Percentiles rank a stretch among this genome's conserved stretches.
Evolutionary conservation across 768 basidiomycete genomes (phyloP).

Genomic region (Tricholoma hemisulphureum): DNA sequence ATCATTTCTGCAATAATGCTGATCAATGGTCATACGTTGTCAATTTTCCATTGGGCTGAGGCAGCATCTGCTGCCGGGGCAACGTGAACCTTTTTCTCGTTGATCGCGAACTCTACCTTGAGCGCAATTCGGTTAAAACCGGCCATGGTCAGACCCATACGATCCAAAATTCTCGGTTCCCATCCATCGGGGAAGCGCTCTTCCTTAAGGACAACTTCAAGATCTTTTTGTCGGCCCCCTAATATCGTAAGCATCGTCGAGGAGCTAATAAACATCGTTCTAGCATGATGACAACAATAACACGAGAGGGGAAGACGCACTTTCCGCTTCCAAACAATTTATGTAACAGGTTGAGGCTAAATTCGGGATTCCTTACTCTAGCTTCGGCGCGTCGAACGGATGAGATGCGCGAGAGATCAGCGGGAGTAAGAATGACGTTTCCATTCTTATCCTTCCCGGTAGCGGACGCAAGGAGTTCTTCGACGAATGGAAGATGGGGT

Average conservation of each 20-base stretch:
- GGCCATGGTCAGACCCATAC: constrained; percentile 50
- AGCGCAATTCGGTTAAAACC: background rate
- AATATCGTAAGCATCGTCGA: constrained; percentile 61
- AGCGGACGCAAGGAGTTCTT: constrained; percentile 52
- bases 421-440: constrained; percentile 43
- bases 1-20: too few relatives aligned
- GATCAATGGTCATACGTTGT: background rate
- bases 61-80: background rate
- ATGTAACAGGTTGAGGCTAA: constrained; percentile 47
- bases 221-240: constrained; percentile 55
- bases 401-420: constrained; percentile 55
- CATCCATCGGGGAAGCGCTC: constrained; percentile 69
- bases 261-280: constrained; percentile 39
- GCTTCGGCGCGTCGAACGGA: constrained; percentile 60
- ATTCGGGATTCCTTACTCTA: constrained; percentile 50
- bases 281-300: background rate
- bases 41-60: background rate
- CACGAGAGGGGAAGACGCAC: constrained; percentile 30
- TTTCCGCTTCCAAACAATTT: constrained; percentile 63
- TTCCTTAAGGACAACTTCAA: constrained; percentile 54
- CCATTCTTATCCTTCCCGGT: constrained; percentile 53
- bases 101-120: background rate
- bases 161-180: constrained; percentile 54
- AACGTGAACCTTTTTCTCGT: background rate
- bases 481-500: constrained; percentile 45